A percentile compares a stretch with the other conserved stretches of the same genome.
These are phyloP conservation scores for Elongisporangium senticosum DNA, from an alignment of 352 stramenopile genomes.

Conservation along the genomic window DNA sequence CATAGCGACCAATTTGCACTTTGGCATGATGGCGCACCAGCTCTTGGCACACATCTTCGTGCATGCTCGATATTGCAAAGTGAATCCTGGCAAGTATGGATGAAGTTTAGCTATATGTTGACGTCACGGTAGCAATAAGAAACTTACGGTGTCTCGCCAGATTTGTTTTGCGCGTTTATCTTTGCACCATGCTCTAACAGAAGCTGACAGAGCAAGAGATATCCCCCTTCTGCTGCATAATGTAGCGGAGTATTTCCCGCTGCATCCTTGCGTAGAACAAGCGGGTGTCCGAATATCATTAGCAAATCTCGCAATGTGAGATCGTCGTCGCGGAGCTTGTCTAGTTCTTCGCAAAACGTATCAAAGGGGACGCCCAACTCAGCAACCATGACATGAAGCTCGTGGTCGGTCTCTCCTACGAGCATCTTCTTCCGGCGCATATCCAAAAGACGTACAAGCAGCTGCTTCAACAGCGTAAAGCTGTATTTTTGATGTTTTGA, in stretches of 20 bases:
- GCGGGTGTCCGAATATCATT: conserved; percentile 62
- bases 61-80: conserved; percentile 76
- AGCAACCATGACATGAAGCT: conserved; percentile 44
- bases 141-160: conserved; percentile 69
- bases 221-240: conserved; percentile 70
- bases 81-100: conserved; percentile 37
- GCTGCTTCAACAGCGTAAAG: conserved; percentile 35
- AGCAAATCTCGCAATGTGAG: conserved; percentile 60
- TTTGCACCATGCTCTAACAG: conserved; percentile 59
- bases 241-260: conserved; percentile 70
- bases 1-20: conserved; percentile 58
- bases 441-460: conserved; percentile 45
- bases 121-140: neutral
- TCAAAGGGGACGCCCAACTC: conserved; percentile 49
- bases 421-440: conserved; percentile 43
- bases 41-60: conserved; percentile 57
- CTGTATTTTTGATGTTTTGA: conserved; percentile 65
- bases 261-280: conserved; percentile 57
- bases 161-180: conserved; percentile 76
- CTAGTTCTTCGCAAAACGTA: conserved; percentile 60
- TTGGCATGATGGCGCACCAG: conserved; percentile 57
- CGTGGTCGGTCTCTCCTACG: conserved; percentile 52
- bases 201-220: conserved; percentile 56
- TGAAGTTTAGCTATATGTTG: neutral
- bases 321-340: conserved; percentile 49